Base-by-base conservation (phyloP, 441 rosid species). In the Pelargonium citronellum region DNA sequence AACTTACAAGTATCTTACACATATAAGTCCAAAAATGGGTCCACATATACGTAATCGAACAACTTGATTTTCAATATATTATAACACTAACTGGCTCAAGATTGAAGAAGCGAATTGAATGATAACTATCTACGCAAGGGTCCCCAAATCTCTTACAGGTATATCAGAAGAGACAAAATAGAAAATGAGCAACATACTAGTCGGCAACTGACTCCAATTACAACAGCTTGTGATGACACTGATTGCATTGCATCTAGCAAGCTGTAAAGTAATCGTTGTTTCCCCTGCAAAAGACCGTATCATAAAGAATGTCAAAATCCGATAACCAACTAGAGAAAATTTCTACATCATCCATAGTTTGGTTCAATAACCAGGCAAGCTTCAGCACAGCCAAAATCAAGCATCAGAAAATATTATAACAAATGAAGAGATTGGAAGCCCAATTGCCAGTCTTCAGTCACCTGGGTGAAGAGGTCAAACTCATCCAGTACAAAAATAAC, bases 401-500 rank as follows among this genome's bases (percentile, higher is more conserved):
- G 22, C 19, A 55, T 20, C 19, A 55, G 16, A 55, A 55, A 55
- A 51, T 66, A 60, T 57, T 43, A 49, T 20, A 17, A 19, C 64
- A 39, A 71, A 60, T 17, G 62, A 66, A 17, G 64, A 64, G 20
- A 8, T 30, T 10, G 61, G 5, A 67, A 67, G 22, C 20, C 70
- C 64, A 63, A 70, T 39, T 65, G 67, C 44, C 49, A 39, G 12
- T 37, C 24, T 37, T 15, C 71, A 62, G 69, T 66, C 20, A 77
- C 99, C 96, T 90, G 99, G 70, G 94, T 89, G 83, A 94, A 91
- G 79, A 82, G 83, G 78, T 92, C 98, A 80, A 92, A 95, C 78
- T 95, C 98, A 76, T 89, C 89, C 75, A 95, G 91, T 71, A 80
- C 85, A 80, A 95, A 95, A 72, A 88, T 84, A 43, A 90, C 79